Percentiles rank a stretch among this genome's conserved stretches.
Conservation (phyloP, 306 rosid species). For the Cicer pinnatifidum region DNA sequence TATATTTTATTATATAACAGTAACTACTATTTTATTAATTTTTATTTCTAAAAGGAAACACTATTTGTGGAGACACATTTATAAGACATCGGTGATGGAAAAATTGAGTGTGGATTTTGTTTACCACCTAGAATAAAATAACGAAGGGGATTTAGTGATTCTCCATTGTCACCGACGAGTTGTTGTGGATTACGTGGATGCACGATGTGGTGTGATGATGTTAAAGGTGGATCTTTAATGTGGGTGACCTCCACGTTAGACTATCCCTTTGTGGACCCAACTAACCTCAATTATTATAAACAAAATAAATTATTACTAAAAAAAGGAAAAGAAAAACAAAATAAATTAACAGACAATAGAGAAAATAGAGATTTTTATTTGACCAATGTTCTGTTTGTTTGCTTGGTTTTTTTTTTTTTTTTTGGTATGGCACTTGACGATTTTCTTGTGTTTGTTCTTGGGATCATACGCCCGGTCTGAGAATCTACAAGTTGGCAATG, state of each 20-base stretch:
- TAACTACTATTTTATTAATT: too few relatives aligned
- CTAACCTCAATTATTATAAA: not conserved
- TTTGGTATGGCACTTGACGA: not conserved
- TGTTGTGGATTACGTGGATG: slow-evolving; percentile 51
- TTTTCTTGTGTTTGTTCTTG: slow-evolving; percentile 8
- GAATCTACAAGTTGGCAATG: not conserved
- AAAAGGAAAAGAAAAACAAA: not conserved
- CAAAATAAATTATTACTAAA: not conserved
- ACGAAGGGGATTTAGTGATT: not conserved
- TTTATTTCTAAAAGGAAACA: too few relatives aligned
- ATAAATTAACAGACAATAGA: not conserved
- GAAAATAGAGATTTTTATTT: slow-evolving; percentile 1
- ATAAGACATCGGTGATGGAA: too few relatives aligned
- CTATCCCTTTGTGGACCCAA: slow-evolving; percentile 28
- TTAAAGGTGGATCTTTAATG: slow-evolving; percentile 14
- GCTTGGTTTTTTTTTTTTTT: not conserved
- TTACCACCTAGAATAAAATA: not conserved
- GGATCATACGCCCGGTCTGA: slow-evolving; percentile 15
- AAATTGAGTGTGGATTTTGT: too few relatives aligned
- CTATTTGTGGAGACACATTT: too few relatives aligned
- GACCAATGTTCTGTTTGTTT: slow-evolving; percentile 12
- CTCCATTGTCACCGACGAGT: slow-evolving; percentile 42
- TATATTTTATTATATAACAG: too few relatives aligned
- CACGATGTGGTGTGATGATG: slow-evolving; percentile 39
- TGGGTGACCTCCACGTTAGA: slow-evolving; percentile 44